Base-by-base conservation (phyloP, 2,329 filamentous ascomycete genomes). In the Periglandula ipomoeae region DNA sequence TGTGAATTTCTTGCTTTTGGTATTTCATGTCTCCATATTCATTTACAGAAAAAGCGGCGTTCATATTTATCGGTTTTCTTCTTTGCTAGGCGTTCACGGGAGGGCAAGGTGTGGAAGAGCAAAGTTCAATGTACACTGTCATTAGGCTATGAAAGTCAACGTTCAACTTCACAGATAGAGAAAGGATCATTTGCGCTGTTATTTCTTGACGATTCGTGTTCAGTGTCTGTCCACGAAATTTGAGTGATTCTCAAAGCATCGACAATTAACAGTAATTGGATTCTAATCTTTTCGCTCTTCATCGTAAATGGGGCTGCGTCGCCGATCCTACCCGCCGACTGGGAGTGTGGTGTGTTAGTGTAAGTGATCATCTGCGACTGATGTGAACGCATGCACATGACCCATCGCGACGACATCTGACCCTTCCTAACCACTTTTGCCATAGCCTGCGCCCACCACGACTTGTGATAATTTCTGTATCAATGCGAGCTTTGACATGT, bases 11-110 rank as follows among this genome's bases (percentile, higher is more conserved):
- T 20, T 9, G 19, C 5, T 38, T 38, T 38, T 17, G 17, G n/a
- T 38, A 17, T 22, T 20, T 22, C 20, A 3, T 39, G 37, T 19
- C 19, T 20, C 20, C 10, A 22, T 39, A 1, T 22, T 22, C 13
- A 20, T 38, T 45, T 51, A 47, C 50, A 59, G 54, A 15, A 57
- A 50, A 44, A 52, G 47, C 47, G 61, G 59, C 56, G 58, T 56
- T 20, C 9, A 39, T 39, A 39, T 50, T 51, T 38, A 53, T 59
- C 54, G 10, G 4, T 42, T n/a, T 46, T 24, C 26, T 20, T 23
- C 35, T 10, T 57, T 55, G 58, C 54, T 49, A 57, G 63, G 63
- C 62, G 63, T 65, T 65, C 53, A 53, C 23, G 47, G 59, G 54
- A 58, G 57, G 59, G 58, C 50, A 52, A 51, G 56, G 55, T 10